Evolutionary conservation across 2,329 filamentous ascomycete genomes (phyloP).

Genomic region (Colletotrichum chlorophyti): DNA sequence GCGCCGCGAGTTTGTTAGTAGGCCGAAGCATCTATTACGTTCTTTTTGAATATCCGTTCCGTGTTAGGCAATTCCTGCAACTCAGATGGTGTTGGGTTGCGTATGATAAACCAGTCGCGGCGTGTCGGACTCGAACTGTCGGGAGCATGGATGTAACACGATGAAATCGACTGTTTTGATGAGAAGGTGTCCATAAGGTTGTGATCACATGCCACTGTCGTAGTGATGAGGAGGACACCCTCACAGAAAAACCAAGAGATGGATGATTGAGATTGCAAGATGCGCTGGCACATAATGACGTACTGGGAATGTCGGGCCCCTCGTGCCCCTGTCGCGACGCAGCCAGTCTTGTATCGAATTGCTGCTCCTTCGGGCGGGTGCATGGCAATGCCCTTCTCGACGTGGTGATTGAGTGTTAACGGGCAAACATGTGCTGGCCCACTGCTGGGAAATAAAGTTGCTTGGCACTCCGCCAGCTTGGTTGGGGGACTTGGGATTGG

Average conservation of each 20-base stretch:
- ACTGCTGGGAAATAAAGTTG: conserved; percentile 23
- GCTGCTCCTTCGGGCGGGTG: conserved; percentile 8
- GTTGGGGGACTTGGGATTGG: conserved; percentile 4
- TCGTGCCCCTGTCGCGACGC: conserved; percentile 14
- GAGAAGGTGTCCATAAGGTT: conserved; percentile 5
- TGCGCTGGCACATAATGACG: conserved; percentile 26
- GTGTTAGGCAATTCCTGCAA: too few relatives aligned
- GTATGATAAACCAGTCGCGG: too few relatives aligned
- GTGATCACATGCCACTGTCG: conserved; percentile 9
- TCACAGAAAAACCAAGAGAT: conserved; percentile 17
- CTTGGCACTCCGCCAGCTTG: conserved; percentile 28
- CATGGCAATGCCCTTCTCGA: conserved; percentile 5
- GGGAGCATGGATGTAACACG: too few relatives aligned
- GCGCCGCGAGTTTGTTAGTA: too few relatives aligned
- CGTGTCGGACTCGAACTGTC: too few relatives aligned
- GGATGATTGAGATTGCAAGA: conserved; percentile 3
- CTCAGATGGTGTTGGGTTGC: too few relatives aligned
- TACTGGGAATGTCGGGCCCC: conserved; percentile 5
- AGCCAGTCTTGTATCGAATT: neutral
- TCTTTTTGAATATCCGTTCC: too few relatives aligned
- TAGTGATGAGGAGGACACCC: neutral
- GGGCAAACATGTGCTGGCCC: neutral
- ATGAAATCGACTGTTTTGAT: too few relatives aligned
- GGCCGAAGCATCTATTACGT: too few relatives aligned
- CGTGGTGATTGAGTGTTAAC: conserved; percentile 13